A percentile compares a stretch with the other conserved stretches of the same genome.
Conservation (phyloP, 2,329 filamentous ascomycete genomes). For the Madurella fahalii region DNA sequence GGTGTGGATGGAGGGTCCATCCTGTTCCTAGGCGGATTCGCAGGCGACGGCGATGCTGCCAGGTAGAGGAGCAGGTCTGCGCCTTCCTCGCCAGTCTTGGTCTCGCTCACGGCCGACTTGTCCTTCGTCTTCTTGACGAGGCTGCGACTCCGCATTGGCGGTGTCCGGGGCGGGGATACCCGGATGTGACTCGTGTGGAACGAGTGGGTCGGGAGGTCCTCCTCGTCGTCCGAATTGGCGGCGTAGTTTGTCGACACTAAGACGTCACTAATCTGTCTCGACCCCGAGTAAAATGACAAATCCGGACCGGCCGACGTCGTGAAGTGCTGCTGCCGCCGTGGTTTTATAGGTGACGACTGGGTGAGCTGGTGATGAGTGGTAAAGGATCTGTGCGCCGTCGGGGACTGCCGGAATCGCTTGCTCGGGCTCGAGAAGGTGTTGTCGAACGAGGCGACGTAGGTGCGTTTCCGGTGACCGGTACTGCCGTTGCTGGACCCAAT, state of each 20-base stretch:
- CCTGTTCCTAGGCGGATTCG: slow-evolving; percentile 51
- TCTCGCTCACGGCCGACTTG: slow-evolving; percentile 47
- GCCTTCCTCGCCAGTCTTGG: slow-evolving; percentile 69
- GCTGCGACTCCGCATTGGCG: slow-evolving; percentile 60
- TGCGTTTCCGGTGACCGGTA: slow-evolving; percentile 61
- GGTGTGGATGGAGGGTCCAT: slow-evolving; percentile 74
- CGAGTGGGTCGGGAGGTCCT: slow-evolving; percentile 75
- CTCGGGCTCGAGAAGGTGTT: slow-evolving; percentile 50
- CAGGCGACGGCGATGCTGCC: slow-evolving; percentile 85
- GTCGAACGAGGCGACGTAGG: slow-evolving; percentile 57
- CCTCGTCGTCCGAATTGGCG: slow-evolving; percentile 71
- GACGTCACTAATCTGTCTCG: slow-evolving; percentile 63
- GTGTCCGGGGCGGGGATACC: slow-evolving; percentile 82
- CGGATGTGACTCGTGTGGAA: slow-evolving; percentile 61
- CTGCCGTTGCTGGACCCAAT: slow-evolving; percentile 66
- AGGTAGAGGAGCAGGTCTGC: slow-evolving; percentile 79
- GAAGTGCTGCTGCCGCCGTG: slow-evolving; percentile 69
- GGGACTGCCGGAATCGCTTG: slow-evolving; percentile 68
- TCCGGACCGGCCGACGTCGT: slow-evolving; percentile 66
- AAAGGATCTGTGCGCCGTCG: slow-evolving; percentile 57
- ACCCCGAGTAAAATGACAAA: slow-evolving; percentile 73
- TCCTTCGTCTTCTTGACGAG: slow-evolving; percentile 43
- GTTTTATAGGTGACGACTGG: slow-evolving; percentile 82
- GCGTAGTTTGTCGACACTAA: slow-evolving; percentile 57
- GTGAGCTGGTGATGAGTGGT: slow-evolving; percentile 64